phyloP scores from a whole-genome alignment of 352 stramenopile species.

The Pythium aristosporum region DNA sequence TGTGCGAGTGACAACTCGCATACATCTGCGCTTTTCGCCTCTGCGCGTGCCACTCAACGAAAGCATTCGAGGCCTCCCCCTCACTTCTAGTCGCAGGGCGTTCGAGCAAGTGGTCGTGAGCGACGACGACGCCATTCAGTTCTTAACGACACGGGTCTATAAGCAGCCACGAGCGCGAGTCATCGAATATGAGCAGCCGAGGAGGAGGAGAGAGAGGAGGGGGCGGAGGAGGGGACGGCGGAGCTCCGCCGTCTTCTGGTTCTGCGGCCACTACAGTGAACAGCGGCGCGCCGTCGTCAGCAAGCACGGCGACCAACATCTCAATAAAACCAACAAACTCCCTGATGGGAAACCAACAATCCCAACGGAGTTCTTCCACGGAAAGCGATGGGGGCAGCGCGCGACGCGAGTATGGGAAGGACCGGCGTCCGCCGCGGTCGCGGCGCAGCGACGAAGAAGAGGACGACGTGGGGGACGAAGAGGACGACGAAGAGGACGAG shows the following conservation, averaged over 20 bases:
- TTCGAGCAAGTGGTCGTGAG: too few relatives aligned
- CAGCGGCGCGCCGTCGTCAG: conserved; percentile 18
- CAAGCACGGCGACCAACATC: conserved; percentile 16
- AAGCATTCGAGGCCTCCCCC: neutral
- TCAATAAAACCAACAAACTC: conserved; percentile 1
- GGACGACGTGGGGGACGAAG: conserved; percentile 10
- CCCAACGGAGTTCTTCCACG: conserved; percentile 16
- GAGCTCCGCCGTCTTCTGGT: conserved; percentile 15
- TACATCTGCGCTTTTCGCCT: conserved; percentile 13
- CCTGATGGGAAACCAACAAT: neutral
- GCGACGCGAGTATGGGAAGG: conserved; percentile 9
- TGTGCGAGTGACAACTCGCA: conserved; percentile 28
- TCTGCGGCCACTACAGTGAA: conserved; percentile 7
- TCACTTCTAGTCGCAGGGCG: neutral
- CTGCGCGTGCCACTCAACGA: neutral
- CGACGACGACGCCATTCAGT: neutral
- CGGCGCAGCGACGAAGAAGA: conserved; percentile 15
- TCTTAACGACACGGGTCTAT: too few relatives aligned
- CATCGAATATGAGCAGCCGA: neutral
- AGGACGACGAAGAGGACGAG: conserved; percentile 15
- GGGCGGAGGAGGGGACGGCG: neutral
- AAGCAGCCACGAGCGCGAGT: conserved; percentile 15
- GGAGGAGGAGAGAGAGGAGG: neutral
- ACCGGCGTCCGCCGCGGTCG: neutral
- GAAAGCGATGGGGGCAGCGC: conserved; percentile 17